These are phyloP conservation scores for Leptographium lundbergii DNA, from an alignment of 2,329 filamentous ascomycete species.

Conservation along the genomic window DNA sequence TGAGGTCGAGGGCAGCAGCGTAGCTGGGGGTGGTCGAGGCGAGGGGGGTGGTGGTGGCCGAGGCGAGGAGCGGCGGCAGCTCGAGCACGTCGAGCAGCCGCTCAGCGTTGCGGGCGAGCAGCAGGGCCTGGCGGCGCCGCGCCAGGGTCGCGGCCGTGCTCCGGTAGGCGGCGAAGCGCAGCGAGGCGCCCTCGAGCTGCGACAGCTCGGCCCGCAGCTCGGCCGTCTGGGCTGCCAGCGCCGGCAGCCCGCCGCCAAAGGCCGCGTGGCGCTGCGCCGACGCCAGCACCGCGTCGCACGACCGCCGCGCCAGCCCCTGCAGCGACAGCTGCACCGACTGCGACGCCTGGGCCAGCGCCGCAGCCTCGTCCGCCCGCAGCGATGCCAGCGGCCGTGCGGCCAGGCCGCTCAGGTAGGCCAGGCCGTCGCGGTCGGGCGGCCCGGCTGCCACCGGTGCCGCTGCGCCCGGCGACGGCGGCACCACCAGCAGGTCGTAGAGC, in stretches of 20 bases:
- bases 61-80: constrained; percentile 71
- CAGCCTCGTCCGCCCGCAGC: constrained; percentile 62
- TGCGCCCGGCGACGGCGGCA: constrained; percentile 17
- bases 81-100: constrained; percentile 84
- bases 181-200: constrained; percentile 63
- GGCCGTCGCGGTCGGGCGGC: constrained; percentile 36
- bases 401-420: constrained; percentile 64
- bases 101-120: constrained; percentile 77
- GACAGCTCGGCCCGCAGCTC: constrained; percentile 63
- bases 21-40: constrained; percentile 55
- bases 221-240: constrained; percentile 50
- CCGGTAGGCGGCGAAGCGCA: constrained; percentile 58
- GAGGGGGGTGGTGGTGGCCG: constrained; percentile 40
- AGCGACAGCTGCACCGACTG: constrained; percentile 73
- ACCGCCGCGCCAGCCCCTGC: constrained; percentile 79
- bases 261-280: constrained; percentile 68
- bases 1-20: constrained; percentile 77
- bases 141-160: constrained; percentile 38
- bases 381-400: constrained; percentile 64
- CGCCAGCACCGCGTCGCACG: constrained; percentile 70
- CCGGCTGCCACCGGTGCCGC: too few relatives aligned
- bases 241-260: constrained; percentile 58
- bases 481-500: constrained; percentile 58
- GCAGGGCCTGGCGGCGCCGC: constrained; percentile 63
- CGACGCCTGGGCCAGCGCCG: constrained; percentile 65